Base-by-base conservation (phyloP, 1,139 yeast genomes). In the Candida albicans region DNA sequence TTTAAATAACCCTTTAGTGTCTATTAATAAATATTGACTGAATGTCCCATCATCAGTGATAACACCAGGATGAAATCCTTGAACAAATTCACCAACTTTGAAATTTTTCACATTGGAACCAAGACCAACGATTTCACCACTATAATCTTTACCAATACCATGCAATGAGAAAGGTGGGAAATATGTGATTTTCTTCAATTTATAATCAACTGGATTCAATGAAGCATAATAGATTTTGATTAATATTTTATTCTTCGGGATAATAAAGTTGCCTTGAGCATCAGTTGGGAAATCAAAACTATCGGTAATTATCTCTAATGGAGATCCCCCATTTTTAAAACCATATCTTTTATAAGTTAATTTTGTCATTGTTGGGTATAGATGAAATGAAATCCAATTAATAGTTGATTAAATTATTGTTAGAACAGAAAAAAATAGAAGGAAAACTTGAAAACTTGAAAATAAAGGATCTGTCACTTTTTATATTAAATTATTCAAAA, bases 111-210 rank as follows among this genome's bases (percentile, higher is more conserved):
- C 33, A 13, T 41, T 35, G 4, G 46, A 38, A 7, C 95, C 93
- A 36, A 82, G 79, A 32, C 78, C 73, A 2, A 74, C 75, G 29
- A 87, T 68, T 1, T 67, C 66, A 27, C 96, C 96, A 8, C 85
- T 62, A 54, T 75, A 87, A 54, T 87, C 96, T 46, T 79, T 68
- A 3, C 93, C 90, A 22, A 82, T 56, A 8, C 87, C 88, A 24
- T 37, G 31, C 22, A 18, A 12, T 25, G 35, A 12, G 26, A 37
- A 33, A 13, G 28, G 31, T 5, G 38, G 40, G 35, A 45, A 32
- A 50, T 53, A 64, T 54, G 51, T 57, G 42, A 62, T 59, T 46
- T 73, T 67, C 52, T 70, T 66, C 41, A 83, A 55, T 42, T 82
- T 65, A 41, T 76, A 48, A 58, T 87, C 95, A 36, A 85, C 70